These are phyloP conservation scores for Aciculoconidium aculeatum DNA, from an alignment of 805 yeast genomes.

Conservation along the genomic window DNA sequence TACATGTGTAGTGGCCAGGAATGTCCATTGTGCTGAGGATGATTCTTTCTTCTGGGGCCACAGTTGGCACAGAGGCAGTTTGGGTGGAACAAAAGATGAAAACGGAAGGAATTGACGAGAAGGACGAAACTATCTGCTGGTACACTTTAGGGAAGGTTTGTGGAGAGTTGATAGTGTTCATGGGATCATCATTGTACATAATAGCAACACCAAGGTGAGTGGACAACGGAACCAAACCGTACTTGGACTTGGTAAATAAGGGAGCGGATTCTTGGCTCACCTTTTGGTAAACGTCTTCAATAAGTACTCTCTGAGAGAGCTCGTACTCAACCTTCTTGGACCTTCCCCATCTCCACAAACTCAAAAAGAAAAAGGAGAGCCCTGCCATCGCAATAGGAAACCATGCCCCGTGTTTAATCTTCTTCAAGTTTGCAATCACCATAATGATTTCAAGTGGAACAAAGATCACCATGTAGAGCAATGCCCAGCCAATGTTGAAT, in stretches of 20 bases:
- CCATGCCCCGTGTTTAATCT: conserved; percentile 59
- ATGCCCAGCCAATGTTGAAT: conserved; percentile 26
- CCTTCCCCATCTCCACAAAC: conserved; percentile 46
- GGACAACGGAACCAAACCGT: conserved; percentile 13
- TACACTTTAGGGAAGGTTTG: conserved; percentile 43
- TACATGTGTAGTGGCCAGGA: conserved; percentile 44
- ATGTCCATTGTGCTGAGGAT: conserved; percentile 34
- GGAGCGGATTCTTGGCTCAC: conserved; percentile 11
- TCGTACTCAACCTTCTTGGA: conserved; percentile 36
- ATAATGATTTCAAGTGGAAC: conserved; percentile 43
- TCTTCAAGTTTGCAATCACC: conserved; percentile 44
- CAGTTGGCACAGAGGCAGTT: conserved; percentile 38
- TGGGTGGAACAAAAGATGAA: conserved; percentile 41
- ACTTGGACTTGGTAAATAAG: conserved; percentile 16
- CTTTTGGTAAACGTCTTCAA: conserved; percentile 30
- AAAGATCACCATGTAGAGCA: conserved; percentile 33
- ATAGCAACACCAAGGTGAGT: conserved; percentile 35
- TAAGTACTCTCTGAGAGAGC: conserved; percentile 22
- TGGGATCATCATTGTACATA: conserved; percentile 33
- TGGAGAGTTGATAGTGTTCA: conserved; percentile 33
- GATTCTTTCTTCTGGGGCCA: conserved; percentile 34
- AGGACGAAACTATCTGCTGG: conserved; percentile 29
- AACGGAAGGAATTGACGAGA: conserved; percentile 38
- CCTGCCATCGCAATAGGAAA: conserved; percentile 45
- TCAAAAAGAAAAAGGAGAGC: conserved; percentile 30